Evolutionary conservation across 2,329 filamentous ascomycete species (phyloP).

Genomic region (Aspergillus floridensis): DNA sequence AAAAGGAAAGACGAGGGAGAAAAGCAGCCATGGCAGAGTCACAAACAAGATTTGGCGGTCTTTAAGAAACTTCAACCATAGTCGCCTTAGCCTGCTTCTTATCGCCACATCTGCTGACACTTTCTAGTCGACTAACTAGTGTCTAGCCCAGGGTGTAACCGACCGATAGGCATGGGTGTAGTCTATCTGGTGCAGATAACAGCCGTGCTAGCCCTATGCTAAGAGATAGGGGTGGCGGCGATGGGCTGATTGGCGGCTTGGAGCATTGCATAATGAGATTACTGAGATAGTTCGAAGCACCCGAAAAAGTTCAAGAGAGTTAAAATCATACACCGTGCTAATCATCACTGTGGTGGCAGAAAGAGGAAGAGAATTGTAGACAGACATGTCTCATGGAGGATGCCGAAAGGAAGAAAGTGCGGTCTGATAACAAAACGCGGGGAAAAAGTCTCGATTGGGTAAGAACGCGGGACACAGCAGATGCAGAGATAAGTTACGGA

Average conservation of each 20-base stretch:
- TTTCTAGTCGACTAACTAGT: background rate
- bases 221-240: background rate
- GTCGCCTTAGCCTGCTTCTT: background rate
- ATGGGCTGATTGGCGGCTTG: background rate
- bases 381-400: no score
- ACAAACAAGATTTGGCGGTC: background rate
- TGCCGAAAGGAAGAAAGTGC: background rate
- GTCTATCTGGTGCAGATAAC: background rate
- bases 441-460: background rate
- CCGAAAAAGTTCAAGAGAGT: no score
- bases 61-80: background rate
- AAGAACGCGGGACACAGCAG: background rate
- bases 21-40: background rate
- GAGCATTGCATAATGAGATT: background rate
- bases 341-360: no score
- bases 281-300: background rate
- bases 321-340: no score
- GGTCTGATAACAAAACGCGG: background rate
- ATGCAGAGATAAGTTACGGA: no score
- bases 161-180: background rate
- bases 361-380: background rate
- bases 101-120: slow-evolving; percentile 2
- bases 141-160: background rate
- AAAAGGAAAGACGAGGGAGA: background rate
- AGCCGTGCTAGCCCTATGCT: background rate